Evolutionary conservation across 1,284 basidiomycete genomes (phyloP).

Genomic region (Fistulinella cinereoalba): DNA sequence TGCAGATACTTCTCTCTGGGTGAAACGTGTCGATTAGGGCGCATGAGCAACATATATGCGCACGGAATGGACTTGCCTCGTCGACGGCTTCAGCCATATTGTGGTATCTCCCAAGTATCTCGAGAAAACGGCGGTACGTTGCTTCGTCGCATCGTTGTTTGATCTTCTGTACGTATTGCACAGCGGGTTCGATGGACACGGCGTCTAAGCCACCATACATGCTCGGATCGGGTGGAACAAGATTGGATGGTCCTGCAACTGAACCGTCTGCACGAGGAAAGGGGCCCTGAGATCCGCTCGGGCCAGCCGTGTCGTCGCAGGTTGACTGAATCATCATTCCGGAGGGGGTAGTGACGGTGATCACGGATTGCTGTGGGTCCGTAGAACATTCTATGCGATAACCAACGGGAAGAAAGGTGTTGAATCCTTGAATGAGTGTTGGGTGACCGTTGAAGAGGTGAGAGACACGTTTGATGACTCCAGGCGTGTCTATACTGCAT

Average conservation of each 20-base stretch:
- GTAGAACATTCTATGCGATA: slow-evolving; percentile 86
- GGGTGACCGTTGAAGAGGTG: slow-evolving; percentile 92
- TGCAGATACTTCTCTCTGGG: slow-evolving; percentile 72
- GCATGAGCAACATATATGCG: slow-evolving; percentile 40
- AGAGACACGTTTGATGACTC: slow-evolving; percentile 94
- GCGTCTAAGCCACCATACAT: slow-evolving; percentile 35
- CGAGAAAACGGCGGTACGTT: slow-evolving; percentile 92
- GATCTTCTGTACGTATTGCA: slow-evolving; percentile 96
- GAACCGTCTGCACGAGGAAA: slow-evolving; percentile 15
- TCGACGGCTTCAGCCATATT: slow-evolving; percentile 57
- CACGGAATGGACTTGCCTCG: slow-evolving; percentile 55
- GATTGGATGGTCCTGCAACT: slow-evolving; percentile 5
- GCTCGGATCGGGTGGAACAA: slow-evolving; percentile 19
- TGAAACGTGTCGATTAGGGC: slow-evolving; percentile 32
- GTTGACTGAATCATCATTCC: slow-evolving; percentile 55
- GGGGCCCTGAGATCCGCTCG: slow-evolving; percentile 7
- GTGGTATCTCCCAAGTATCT: slow-evolving; percentile 76
- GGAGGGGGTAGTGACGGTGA: slow-evolving; percentile 86
- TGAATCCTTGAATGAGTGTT: slow-evolving; percentile 93
- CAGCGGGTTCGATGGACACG: slow-evolving; percentile 65
- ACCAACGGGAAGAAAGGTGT: slow-evolving; percentile 93
- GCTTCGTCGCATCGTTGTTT: slow-evolving; percentile 94
- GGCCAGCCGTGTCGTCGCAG: slow-evolving; percentile 29
- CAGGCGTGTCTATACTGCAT: slow-evolving; percentile 93
- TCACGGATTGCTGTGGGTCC: slow-evolving; percentile 57